These are phyloP conservation scores for Meredithiella fracta DNA, from an alignment of 2,329 filamentous ascomycete genomes.

Conservation along the genomic window DNA sequence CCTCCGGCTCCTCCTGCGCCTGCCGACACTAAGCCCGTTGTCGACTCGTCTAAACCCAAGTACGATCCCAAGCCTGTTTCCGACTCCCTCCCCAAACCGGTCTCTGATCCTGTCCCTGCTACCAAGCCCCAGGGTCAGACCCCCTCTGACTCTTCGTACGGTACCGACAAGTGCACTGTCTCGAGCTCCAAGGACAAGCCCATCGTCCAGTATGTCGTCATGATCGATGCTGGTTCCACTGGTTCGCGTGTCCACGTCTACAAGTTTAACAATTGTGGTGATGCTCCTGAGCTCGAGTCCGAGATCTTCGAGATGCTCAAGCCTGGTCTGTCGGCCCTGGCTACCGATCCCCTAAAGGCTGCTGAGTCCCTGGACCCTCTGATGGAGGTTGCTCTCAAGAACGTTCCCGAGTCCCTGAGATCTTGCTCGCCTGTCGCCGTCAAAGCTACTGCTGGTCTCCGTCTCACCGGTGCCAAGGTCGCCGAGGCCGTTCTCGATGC, in stretches of 20 bases:
- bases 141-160: conserved; percentile 44
- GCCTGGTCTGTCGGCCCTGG: conserved; percentile 76
- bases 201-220: conserved; percentile 90
- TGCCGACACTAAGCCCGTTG: conserved; percentile 3
- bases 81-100: conserved; percentile 9
- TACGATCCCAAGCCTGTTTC: conserved; percentile 9
- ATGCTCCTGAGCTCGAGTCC: conserved; percentile 83
- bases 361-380: conserved; percentile 79
- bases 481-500: conserved; percentile 72
- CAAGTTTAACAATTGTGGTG: conserved; percentile 89
- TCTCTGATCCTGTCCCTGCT: conserved; percentile 3
- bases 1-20: conserved; percentile 6
- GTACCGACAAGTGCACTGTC: conserved; percentile 61
- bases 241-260: conserved; percentile 96
- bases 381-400: conserved; percentile 69
- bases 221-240: conserved; percentile 97
- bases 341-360: conserved; percentile 68
- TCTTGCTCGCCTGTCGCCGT: conserved; percentile 91
- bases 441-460: conserved; percentile 88
- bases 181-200: conserved; percentile 80
- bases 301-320: conserved; percentile 91
- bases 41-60: neutral
- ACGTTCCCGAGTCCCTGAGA: conserved; percentile 76
- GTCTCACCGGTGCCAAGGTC: conserved; percentile 66
- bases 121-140: conserved; percentile 28